Conservation (phyloP, 352 stramenopile genomes). For the Globisporangium megalacanthum region DNA sequence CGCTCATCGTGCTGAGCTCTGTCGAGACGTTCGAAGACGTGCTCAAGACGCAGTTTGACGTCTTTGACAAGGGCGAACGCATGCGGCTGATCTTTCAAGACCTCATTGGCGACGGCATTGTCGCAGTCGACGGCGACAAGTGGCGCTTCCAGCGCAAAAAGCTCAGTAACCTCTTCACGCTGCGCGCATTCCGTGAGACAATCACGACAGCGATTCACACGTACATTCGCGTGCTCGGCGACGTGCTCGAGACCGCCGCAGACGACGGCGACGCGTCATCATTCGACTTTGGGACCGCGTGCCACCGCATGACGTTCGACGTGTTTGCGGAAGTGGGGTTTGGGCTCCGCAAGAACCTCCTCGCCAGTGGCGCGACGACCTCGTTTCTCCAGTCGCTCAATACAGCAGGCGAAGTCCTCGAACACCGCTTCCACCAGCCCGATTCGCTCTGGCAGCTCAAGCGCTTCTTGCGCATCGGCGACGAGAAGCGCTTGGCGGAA, state of each 20-base stretch:
- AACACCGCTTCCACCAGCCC: constrained; percentile 40
- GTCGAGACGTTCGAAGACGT: constrained; percentile 39
- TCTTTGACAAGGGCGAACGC: constrained; percentile 33
- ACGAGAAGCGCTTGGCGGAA: constrained; percentile 29
- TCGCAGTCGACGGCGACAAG: constrained; percentile 23
- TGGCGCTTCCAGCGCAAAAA: constrained; percentile 41
- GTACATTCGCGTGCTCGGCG: neutral
- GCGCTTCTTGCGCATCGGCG: constrained; percentile 35
- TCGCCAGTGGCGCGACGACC: constrained; percentile 32
- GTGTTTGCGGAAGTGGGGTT: constrained; percentile 58
- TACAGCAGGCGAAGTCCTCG: constrained; percentile 20
- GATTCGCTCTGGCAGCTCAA: constrained; percentile 53
- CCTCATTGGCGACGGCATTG: constrained; percentile 55
- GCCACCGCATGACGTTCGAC: constrained; percentile 46
- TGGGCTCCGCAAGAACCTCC: constrained; percentile 19
- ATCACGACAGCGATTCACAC: constrained; percentile 14
- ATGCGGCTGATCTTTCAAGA: constrained; percentile 34
- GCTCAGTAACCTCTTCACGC: constrained; percentile 22
- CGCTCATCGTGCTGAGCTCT: constrained; percentile 32
- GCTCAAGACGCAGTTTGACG: constrained; percentile 48
- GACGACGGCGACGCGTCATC: constrained; percentile 8
- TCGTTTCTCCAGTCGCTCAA: constrained; percentile 46
- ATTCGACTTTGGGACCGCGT: constrained; percentile 19
- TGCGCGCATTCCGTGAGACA: constrained; percentile 21
- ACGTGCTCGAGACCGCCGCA: neutral